Base-by-base conservation (phyloP, 2,329 filamentous ascomycete genomes). In the Trichophyton mentagrophytes region DNA sequence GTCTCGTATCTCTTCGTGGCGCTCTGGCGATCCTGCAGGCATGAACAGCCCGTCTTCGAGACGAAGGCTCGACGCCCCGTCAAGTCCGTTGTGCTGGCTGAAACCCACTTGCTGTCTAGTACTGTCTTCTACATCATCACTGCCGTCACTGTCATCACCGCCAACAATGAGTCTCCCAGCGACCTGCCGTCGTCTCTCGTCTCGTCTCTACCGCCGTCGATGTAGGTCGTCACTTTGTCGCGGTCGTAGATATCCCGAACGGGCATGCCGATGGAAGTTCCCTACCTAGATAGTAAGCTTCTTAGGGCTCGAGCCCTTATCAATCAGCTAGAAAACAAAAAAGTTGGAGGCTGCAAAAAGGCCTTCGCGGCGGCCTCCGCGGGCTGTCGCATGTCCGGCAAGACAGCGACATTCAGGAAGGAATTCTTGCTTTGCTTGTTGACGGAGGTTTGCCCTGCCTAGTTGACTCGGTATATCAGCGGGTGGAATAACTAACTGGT, bases 291-390 rank as follows among this genome's bases (percentile, higher is more conserved):
- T 13, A 38, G 33, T 11, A 13, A 33, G 27, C 56, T 25, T 58
- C 56, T 42, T 58, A 58, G 56, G 56, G 56, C 40, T 44, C 3
- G 20, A 20, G 25, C 56, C 56, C 56, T 58, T 58, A 58, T 58
- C 56, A 58, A 58, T 58, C 56, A 58, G 56, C 40, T 44, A 15
- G 17, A 42, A 40, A 42, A 57, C 42, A 44, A 42, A 42, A 57
- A 57, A 13, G 25, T 6, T 53, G 22, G 22, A 30, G 49, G 13
- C 22, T 6, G 22, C 47, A 13, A 33, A 55, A 55, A 55, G 49
- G 11, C 40, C 40, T 9, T 55, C 20, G 27, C 51, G 51, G 51
- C 51, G 51, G 3, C 15, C 51, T 55, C 51, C 30, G 51, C n/a
- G 17, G 9, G n/a, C 49, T 55, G 51, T 55, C 51, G 51, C 51